Conservation (phyloP, 345 rosid genomes). For the Atalantia buxifolia region DNA sequence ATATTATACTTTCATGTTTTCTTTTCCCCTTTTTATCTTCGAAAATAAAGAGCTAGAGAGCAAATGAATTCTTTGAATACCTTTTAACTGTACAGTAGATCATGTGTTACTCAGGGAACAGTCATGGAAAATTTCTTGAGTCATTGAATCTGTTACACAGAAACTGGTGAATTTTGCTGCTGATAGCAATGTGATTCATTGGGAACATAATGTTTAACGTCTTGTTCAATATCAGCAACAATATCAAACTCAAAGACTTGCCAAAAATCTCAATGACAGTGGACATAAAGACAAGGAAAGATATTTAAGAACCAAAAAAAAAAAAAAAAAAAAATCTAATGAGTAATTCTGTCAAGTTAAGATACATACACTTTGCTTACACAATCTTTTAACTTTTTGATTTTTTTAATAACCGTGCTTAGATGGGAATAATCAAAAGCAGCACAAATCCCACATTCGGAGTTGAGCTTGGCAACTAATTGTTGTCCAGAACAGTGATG, state of each 20-base stretch:
- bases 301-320: no score
- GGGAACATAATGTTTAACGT: not conserved
- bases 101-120: no score
- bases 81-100: not conserved
- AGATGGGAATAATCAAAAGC: not conserved
- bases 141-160: not conserved
- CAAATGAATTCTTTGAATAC: not conserved
- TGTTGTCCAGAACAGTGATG: not conserved
- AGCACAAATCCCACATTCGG: not conserved
- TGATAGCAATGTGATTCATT: not conserved
- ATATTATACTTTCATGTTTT: no score
- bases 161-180: not conserved
- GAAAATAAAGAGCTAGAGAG: not conserved
- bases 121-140: not conserved
- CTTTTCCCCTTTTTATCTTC: not conserved
- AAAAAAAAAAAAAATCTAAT: no score
- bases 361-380: not conserved
- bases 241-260: not conserved
- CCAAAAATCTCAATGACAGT: not conserved
- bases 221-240: not conserved
- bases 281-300: not conserved
- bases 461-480: not conserved
- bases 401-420: no score
- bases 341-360: no score
- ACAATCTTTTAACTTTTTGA: not conserved